Evolutionary conservation across 352 stramenopile species (phyloP), one percentile per base, ranked within the genome.

Genomic region (Phytophthora pseudosyringae): DNA sequence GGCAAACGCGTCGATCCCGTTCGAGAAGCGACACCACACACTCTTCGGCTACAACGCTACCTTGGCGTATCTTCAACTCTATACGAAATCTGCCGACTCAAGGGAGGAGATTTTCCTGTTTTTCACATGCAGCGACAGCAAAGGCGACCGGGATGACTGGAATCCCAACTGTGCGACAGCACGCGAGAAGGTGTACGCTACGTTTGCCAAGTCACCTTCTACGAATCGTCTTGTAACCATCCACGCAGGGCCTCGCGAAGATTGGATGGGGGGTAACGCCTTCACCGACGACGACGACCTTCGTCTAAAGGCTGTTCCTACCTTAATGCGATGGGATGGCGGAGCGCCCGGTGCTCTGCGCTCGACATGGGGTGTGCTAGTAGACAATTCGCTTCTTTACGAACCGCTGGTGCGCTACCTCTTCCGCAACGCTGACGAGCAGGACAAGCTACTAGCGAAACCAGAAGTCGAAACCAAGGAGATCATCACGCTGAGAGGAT

Each of bases 241-340:
- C 54, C 75, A 77, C 49, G 69, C 78, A 5, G 80, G 83, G 12
- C 72, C 80, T 35, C 71, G 80, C 18, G 52, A 83, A 21, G 80
- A 76, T 36, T 91, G 80, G 83, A 71, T 76, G 44, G 71, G 70
- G 44, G 50, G 71, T 5, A 91, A 91, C 40, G 67, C 65, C 11
- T 89, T 90, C 59, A 81, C 69, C 2, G 67, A 81, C 16, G 85
- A 93, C 46, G 54, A 65, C 2, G 77, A 91, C 47, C 51, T 93
- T 52, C 79, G 79, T 32, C 60, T 93, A 21, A 89, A 89, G 64
- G 71, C 73, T 10, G 62, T 91, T 52, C 82, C 82, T 28, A 79
- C 59, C 4, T 10, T 93, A 11, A 83, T 93, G 75, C 73, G 77
- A 50, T 93, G 83, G 76, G 71, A 90, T 51, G 71, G 71, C 13